These are phyloP conservation scores for Diaporthe vexans DNA, from an alignment of 2,329 filamentous ascomycete species.

Conservation along the genomic window DNA sequence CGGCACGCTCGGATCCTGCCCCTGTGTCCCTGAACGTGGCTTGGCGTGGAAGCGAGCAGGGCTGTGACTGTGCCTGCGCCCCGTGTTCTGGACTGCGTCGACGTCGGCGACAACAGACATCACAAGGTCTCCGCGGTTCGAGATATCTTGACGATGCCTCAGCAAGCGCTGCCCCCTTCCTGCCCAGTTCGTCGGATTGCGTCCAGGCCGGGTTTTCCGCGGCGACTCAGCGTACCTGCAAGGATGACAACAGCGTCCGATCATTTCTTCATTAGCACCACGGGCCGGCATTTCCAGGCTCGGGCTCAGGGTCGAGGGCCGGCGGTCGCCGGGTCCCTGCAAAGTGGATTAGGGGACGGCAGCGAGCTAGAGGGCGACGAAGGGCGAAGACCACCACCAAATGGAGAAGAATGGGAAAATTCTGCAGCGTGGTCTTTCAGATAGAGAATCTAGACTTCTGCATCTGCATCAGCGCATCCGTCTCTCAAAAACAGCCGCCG, in stretches of 20 bases:
- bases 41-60: background rate
- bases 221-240: constrained; percentile 23
- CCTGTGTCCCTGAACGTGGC: constrained; percentile 25
- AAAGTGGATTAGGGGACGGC: constrained; percentile 29
- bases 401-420: constrained; percentile 36
- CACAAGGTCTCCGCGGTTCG: background rate
- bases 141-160: constrained; percentile 1
- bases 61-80: constrained; percentile 21
- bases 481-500: background rate
- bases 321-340: constrained; percentile 37
- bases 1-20: constrained; percentile 29
- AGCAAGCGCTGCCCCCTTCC: background rate
- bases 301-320: constrained; percentile 4
- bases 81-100: background rate
- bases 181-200: background rate
- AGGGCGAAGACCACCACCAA: constrained; percentile 30
- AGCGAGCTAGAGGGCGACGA: constrained; percentile 34
- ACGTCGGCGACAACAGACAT: constrained; percentile 21
- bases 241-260: constrained; percentile 12
- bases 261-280: background rate
- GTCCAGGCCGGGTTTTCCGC: background rate
- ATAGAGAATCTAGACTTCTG: constrained; percentile 5
- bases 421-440: constrained; percentile 14
- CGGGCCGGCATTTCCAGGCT: constrained; percentile 9
- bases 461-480: background rate